Conservation (phyloP, 2,329 filamentous ascomycete genomes). For the Cladobotryum mycophilum region DNA sequence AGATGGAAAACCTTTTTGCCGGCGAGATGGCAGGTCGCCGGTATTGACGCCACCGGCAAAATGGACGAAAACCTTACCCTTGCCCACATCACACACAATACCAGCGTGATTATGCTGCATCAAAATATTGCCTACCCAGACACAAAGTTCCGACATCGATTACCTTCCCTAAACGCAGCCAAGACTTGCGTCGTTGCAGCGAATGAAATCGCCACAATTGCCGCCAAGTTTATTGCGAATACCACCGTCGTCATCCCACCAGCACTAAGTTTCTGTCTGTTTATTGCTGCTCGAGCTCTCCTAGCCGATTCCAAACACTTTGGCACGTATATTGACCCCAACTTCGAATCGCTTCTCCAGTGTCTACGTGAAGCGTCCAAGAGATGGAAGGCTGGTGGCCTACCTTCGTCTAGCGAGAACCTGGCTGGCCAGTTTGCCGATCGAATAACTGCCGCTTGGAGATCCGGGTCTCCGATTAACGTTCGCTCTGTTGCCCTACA, state of each 20-base stretch:
- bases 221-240: constrained; percentile 7
- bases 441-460: constrained; percentile 6
- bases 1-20: constrained; percentile 42
- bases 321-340: constrained; percentile 1
- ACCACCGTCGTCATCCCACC: constrained; percentile 5
- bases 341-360: constrained; percentile 7
- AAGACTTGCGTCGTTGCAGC: constrained; percentile 11
- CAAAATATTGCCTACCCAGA: constrained; percentile 18
- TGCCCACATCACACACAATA: constrained; percentile 22
- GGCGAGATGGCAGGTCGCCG: constrained; percentile 34
- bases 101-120: constrained; percentile 19
- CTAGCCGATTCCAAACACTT: constrained; percentile 11
- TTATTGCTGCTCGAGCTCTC: constrained; percentile 10
- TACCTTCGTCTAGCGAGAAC: constrained; percentile 3
- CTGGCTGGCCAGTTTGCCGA: constrained; percentile 11
- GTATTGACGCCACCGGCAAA: constrained; percentile 28
- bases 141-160: constrained; percentile 6
- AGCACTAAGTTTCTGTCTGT: constrained; percentile 9
- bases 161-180: constrained; percentile 8
- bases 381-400: constrained; percentile 1
- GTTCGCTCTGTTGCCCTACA: constrained; percentile 9
- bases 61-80: constrained; percentile 37
- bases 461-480: constrained; percentile 10
- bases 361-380: constrained; percentile 5
- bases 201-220: constrained; percentile 11